Conservation (phyloP, 2,329 filamentous ascomycete species). For the Phialocephala sp. region DNA sequence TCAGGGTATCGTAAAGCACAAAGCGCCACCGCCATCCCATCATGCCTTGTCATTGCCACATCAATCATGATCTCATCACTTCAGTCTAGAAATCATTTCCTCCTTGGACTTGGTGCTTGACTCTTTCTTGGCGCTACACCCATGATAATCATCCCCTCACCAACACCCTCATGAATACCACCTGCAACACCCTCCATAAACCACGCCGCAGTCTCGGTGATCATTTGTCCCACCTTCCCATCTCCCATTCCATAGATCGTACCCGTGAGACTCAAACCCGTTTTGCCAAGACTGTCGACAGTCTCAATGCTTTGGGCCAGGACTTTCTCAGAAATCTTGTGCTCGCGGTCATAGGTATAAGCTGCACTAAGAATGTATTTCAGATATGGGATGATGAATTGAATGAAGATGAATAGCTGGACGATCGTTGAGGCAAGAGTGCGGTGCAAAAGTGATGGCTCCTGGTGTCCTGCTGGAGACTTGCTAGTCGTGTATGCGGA, state of each 20-base stretch:
- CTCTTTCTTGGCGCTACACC: slow-evolving; percentile 38
- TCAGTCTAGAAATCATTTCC: slow-evolving; percentile 7
- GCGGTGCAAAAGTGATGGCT: slow-evolving; percentile 62
- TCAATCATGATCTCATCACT: slow-evolving; percentile 13
- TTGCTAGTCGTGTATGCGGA: not conserved
- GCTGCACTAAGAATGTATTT: slow-evolving; percentile 57
- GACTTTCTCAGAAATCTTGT: slow-evolving; percentile 66
- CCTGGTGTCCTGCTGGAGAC: slow-evolving; percentile 32
- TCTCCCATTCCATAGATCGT: slow-evolving; percentile 66
- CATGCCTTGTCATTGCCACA: not conserved
- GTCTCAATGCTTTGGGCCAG: slow-evolving; percentile 57
- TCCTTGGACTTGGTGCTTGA: not conserved
- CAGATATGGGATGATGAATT: slow-evolving; percentile 66
- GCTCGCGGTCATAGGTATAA: slow-evolving; percentile 68
- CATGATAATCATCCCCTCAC: slow-evolving; percentile 56
- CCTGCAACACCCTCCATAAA: slow-evolving; percentile 67
- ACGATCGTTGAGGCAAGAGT: slow-evolving; percentile 61
- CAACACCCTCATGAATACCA: slow-evolving; percentile 69
- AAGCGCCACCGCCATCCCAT: not conserved
- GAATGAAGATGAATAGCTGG: slow-evolving; percentile 62
- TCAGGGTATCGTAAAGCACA: slow-evolving; percentile 23
- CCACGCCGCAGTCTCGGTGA: slow-evolving; percentile 64
- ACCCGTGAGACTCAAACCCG: slow-evolving; percentile 57
- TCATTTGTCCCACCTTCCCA: slow-evolving; percentile 64
- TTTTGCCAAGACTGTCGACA: slow-evolving; percentile 58